These are phyloP conservation scores for Hypoxylon intermedium DNA, from an alignment of 495 filamentous ascomycete genomes.

Conservation along the genomic window DNA sequence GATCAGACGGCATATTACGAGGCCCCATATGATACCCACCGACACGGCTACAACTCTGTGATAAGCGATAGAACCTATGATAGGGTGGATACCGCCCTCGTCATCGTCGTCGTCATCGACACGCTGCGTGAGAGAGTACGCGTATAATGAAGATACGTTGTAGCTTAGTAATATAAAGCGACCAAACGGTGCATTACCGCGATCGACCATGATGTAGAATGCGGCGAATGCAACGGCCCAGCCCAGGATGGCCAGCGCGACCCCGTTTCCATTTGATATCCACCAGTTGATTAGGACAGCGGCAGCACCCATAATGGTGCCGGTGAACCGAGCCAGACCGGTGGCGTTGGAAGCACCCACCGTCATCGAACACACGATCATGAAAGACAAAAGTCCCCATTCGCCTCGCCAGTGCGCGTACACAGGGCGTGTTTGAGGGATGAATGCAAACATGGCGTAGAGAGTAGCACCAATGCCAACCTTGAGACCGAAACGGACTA, in stretches of 20 bases:
- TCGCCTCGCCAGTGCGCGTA: slow-evolving; percentile 93
- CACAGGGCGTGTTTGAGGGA: slow-evolving; percentile 75
- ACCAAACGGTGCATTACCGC: slow-evolving; percentile 86
- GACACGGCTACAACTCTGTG: slow-evolving; percentile 90
- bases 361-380: slow-evolving; percentile 98
- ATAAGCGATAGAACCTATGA: slow-evolving; percentile 86
- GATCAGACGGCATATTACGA: slow-evolving; percentile 85
- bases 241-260: slow-evolving; percentile 76
- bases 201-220: slow-evolving; percentile 86
- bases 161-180: slow-evolving; percentile 93
- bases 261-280: slow-evolving; percentile 71
- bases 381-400: slow-evolving; percentile 96
- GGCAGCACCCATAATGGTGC: slow-evolving; percentile 81
- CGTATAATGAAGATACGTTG: slow-evolving; percentile 95
- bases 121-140: slow-evolving; percentile 82
- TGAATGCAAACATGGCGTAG: slow-evolving; percentile 86
- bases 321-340: slow-evolving; percentile 82
- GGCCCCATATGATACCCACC: slow-evolving; percentile 87
- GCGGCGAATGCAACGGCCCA: slow-evolving; percentile 81
- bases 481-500: slow-evolving; percentile 80
- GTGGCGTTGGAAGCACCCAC: slow-evolving; percentile 95
- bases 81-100: slow-evolving; percentile 83
- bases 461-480: slow-evolving; percentile 87
- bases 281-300: slow-evolving; percentile 81
- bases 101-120: slow-evolving; percentile 81